Evolutionary conservation across 2,329 filamentous ascomycete species (phyloP), one percentile per base, ranked within the genome.

Genomic region (Claviceps monticola): DNA sequence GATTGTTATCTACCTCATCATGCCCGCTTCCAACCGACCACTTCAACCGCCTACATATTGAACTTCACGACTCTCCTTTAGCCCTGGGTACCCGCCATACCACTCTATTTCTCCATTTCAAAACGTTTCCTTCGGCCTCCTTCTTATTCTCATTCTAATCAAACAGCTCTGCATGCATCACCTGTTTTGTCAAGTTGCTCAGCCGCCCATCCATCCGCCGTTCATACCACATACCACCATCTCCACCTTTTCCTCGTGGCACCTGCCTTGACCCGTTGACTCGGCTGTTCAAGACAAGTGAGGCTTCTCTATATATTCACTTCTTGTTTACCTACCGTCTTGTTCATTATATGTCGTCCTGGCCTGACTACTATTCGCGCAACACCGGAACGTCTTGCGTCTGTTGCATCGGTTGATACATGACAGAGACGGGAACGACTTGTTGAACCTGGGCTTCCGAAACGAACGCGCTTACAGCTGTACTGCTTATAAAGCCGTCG

Each of bases 181-280:
- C 29, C 29, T 34, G 29, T 11, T 34, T 11, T 34, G 9, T 11
- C 29, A 11, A 34, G 9, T 34, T 4, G 9, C 9, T 34, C 9
- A 11, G 29, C 29, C 29, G 29, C 29, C 29, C 41, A 21, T 21
- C 41, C 7, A 16, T 34, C 16, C n/a, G 34, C 23, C 8, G 17
- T 17, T 49, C 13, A 21, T 36, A 26, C n/a, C 5, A 21, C 26
- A 5, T 21, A 5, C 44, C 29, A 21, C 36, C n/a, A 23, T 29
- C 23, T 29, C 50, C 23, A 19, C 13, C 8, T 29, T 21, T 38
- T 19, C 41, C 8, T 42, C 13, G 19, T 38, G 34, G 13, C 13
- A 37, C 47, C 21, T 37, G n/a, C 58, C 63, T 71, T 71, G 71
- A 74, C 67, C 71, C 70, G 70, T 75, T 74, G 64, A 72, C 65